These are phyloP conservation scores for Solanum medicagineum DNA, from an alignment of 257 asterid genomes.

Conservation along the genomic window DNA sequence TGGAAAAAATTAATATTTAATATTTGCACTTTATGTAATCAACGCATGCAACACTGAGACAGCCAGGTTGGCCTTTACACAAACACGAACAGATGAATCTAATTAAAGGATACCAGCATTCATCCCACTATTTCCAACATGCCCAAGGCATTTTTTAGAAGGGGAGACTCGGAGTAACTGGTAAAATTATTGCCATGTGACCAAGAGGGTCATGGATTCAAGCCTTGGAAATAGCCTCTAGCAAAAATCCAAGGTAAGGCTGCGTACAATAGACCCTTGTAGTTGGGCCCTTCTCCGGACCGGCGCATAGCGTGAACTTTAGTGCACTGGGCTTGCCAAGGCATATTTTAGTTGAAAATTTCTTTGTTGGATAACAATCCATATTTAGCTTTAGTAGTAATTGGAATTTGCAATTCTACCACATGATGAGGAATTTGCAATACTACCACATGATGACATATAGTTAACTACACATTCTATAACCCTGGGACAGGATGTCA, in stretches of 20 bases:
- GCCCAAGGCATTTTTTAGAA: too few species aligned
- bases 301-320: accelerated
- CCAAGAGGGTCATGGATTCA: too few species aligned
- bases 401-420: not conserved
- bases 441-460: not conserved
- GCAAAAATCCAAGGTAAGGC: too few species aligned
- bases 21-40: not conserved
- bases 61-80: not conserved
- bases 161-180: too few species aligned
- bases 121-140: not conserved
- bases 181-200: too few species aligned
- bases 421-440: not conserved
- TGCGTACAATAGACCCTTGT: too few species aligned
- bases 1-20: not conserved
- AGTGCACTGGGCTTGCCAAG: not conserved
- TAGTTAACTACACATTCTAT: not conserved
- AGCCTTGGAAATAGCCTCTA: too few species aligned
- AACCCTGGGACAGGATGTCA: not conserved
- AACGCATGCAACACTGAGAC: not conserved
- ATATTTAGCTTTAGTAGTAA: not conserved
- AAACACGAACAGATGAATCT: not conserved
- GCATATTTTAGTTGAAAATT: not conserved
- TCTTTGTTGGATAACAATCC: not conserved
- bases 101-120: not conserved
- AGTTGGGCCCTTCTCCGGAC: too few species aligned